A percentile compares a stretch with the other conserved stretches of the same genome.
phyloP scores from a whole-genome alignment of 2,329 filamentous ascomycete species.

The Fusarium hostae region DNA sequence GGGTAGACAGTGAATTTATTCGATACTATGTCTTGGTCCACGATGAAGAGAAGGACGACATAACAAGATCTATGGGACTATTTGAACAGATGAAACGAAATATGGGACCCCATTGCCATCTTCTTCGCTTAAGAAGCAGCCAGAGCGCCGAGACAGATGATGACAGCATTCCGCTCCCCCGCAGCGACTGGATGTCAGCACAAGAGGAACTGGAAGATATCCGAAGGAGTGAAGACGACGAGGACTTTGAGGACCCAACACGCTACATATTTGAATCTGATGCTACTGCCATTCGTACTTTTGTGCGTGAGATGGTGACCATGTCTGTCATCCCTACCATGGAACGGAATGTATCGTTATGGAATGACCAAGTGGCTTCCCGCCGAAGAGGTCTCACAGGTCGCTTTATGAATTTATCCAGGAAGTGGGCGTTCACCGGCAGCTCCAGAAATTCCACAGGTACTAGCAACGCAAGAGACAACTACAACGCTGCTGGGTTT shows the following conservation, averaged over 20 bases:
- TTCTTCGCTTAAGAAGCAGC: conserved; percentile 84
- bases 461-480: conserved; percentile 64
- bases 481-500: conserved; percentile 84
- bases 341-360: conserved; percentile 89
- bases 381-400: conserved; percentile 88
- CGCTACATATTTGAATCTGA: conserved; percentile 93
- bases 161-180: conserved; percentile 83
- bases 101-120: conserved; percentile 93
- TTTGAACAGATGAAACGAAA: conserved; percentile 99
- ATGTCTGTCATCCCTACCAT: conserved; percentile 96
- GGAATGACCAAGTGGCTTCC: conserved; percentile 98
- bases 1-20: conserved; percentile 92
- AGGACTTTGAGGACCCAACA: conserved; percentile 75
- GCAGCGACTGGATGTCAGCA: conserved; percentile 89
- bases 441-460: conserved; percentile 69
- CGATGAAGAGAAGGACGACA: conserved; percentile 95
- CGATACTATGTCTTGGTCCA: conserved; percentile 97
- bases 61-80: conserved; percentile 85
- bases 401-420: conserved; percentile 93
- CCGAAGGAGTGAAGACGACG: conserved; percentile 72
- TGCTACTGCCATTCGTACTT: conserved; percentile 84
- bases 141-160: conserved; percentile 91
- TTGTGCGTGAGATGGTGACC: conserved; percentile 93
- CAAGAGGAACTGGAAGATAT: conserved; percentile 84
- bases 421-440: conserved; percentile 86